Conservation (phyloP, 2,329 filamentous ascomycete species). For the Podosphaera fusca region DNA sequence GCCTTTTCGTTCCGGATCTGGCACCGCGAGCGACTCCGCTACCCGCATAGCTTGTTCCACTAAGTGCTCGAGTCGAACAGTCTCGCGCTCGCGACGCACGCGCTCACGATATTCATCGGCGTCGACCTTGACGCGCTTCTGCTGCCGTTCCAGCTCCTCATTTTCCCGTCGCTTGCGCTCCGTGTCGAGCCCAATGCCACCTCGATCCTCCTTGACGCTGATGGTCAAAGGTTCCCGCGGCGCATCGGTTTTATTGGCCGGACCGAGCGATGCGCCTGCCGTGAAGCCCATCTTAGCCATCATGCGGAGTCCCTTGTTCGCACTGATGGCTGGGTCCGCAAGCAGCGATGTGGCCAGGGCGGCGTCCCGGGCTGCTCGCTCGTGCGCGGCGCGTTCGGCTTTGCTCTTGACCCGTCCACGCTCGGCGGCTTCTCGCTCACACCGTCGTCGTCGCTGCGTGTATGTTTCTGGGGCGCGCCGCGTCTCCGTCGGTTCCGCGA, state of each 20-base stretch:
- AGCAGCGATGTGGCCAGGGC: constrained; percentile 56
- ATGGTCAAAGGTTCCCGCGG: constrained; percentile 52
- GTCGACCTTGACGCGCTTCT: constrained; percentile 38
- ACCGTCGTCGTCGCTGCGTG: constrained; percentile 25
- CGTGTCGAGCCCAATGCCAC: constrained; percentile 63
- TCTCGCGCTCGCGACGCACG: constrained; percentile 46
- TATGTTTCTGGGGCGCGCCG: constrained; percentile 33
- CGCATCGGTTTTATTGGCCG: constrained; percentile 21
- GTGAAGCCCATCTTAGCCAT: constrained; percentile 92
- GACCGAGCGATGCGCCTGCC: constrained; percentile 50
- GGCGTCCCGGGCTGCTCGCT: constrained; percentile 46
- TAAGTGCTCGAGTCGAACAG: constrained; percentile 42
- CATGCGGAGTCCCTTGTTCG: constrained; percentile 81
- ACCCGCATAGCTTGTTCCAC: constrained; percentile 62
- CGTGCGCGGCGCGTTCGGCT: constrained; percentile 55
- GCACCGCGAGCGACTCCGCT: constrained; percentile 42
- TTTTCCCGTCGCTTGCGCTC: constrained; percentile 59
- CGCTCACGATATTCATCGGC: constrained; percentile 53
- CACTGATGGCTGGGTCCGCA: constrained; percentile 23
- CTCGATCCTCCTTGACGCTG: constrained; percentile 53
- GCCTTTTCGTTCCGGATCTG: constrained; percentile 9
- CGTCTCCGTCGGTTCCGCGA: constrained; percentile 35
- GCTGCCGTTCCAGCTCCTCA: constrained; percentile 33
- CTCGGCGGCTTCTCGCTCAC: constrained; percentile 38
- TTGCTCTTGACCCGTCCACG: constrained; percentile 55